These are phyloP conservation scores for Hypoxylon sp. DNA, from an alignment of 2,329 filamentous ascomycete genomes.

Conservation along the genomic window DNA sequence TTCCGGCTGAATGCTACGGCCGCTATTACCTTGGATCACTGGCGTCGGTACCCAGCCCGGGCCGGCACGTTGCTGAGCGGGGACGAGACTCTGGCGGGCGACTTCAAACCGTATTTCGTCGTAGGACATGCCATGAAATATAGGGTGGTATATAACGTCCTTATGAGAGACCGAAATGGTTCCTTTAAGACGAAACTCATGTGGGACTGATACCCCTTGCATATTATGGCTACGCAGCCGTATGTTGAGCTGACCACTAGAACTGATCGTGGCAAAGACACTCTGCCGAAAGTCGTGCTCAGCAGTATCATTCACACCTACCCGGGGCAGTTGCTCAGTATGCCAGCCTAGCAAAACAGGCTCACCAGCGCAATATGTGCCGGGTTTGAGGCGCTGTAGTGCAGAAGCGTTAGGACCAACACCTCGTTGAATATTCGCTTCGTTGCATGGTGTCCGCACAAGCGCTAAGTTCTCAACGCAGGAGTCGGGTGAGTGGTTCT, in stretches of 20 bases:
- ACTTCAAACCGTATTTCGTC: slow-evolving; percentile 22
- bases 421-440: slow-evolving; percentile 1
- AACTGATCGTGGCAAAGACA: slow-evolving; percentile 20
- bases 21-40: background rate
- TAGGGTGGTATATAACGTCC: slow-evolving; percentile 22
- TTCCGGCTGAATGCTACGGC: background rate
- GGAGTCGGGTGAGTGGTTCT: background rate
- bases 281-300: slow-evolving; percentile 25
- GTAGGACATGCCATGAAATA: slow-evolving; percentile 25
- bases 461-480: background rate
- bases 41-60: slow-evolving; percentile 3
- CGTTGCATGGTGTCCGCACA: background rate
- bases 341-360: slow-evolving; percentile 22
- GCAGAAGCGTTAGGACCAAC: background rate
- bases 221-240: slow-evolving; percentile 26
- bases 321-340: slow-evolving; percentile 8
- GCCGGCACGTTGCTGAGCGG: background rate
- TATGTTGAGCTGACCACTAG: slow-evolving; percentile 19
- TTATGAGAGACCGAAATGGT: slow-evolving; percentile 14
- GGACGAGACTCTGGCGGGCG: slow-evolving; percentile 19
- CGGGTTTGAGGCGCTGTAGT: slow-evolving; percentile 20
- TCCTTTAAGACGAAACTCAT: slow-evolving; percentile 14
- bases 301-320: slow-evolving; percentile 15
- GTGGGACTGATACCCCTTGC: slow-evolving; percentile 15
- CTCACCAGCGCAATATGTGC: slow-evolving; percentile 21